These are phyloP conservation scores for Vitis amurensis DNA, from an alignment of 164 flowering plant species.

Conservation along the genomic window DNA sequence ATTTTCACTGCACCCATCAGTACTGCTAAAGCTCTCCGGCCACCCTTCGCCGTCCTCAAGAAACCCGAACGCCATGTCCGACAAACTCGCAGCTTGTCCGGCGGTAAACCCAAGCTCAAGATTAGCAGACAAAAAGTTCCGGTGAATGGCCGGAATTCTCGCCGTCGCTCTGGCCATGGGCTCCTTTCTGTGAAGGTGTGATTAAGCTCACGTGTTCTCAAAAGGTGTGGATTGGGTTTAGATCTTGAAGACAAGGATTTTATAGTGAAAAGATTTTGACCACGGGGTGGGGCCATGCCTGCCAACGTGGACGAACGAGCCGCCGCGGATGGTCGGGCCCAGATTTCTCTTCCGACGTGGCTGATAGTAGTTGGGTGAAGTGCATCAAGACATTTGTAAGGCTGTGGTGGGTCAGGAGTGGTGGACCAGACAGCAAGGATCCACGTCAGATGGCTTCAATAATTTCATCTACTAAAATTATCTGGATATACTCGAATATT, in stretches of 20 bases:
- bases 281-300: no score
- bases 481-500: conserved; percentile 51
- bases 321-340: no score
- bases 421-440: conserved; percentile 49
- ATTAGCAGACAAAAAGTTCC: conserved; percentile 14
- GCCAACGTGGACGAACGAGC: no score
- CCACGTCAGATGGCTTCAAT: conserved; percentile 56
- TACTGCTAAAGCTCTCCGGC: conserved; percentile 11
- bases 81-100: conserved; percentile 8
- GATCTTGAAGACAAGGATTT: no score
- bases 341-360: background rate
- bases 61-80: conserved; percentile 29
- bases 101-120: conserved; percentile 10
- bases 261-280: no score
- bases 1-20: conserved; percentile 1
- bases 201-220: no score
- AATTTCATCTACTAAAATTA: conserved; percentile 1
- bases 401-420: no score
- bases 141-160: conserved; percentile 6
- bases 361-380: background rate
- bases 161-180: conserved; percentile 2
- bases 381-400: no score
- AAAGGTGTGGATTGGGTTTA: no score
- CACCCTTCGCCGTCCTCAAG: conserved; percentile 13
- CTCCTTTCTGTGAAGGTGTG: background rate